A percentile compares a stretch with the other conserved stretches of the same genome.
phyloP scores from a whole-genome alignment of 331 rosid genomes.

The Arachis monticola region DNA sequence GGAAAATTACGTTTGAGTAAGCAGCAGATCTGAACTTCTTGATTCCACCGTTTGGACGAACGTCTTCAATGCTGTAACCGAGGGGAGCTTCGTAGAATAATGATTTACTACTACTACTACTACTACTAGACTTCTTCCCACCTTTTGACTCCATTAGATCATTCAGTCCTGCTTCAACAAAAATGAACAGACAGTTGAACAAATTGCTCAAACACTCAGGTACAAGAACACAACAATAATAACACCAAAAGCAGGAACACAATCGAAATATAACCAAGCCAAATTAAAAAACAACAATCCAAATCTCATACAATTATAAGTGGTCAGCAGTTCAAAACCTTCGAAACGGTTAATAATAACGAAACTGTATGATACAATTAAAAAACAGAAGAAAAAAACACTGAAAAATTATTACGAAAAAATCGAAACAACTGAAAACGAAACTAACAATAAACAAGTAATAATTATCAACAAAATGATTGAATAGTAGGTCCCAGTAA shows the following conservation, averaged over 20 bases:
- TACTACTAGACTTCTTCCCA: slow-evolving; percentile 96
- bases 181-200: background rate
- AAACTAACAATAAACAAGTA: background rate
- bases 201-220: background rate
- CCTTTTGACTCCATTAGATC: slow-evolving; percentile 99
- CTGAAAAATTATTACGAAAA: background rate
- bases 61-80: slow-evolving; percentile 99
- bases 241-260: too few relatives aligned
- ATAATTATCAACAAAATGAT: background rate
- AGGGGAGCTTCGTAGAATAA: slow-evolving; percentile 98
- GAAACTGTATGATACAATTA: background rate
- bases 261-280: background rate
- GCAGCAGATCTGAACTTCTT: slow-evolving; percentile 99
- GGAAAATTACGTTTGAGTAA: slow-evolving; percentile 83
- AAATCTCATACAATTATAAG: background rate
- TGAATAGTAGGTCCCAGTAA: slow-evolving; percentile 1
- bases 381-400: background rate
- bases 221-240: background rate
- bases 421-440: background rate
- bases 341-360: background rate
- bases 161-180: slow-evolving; percentile 55
- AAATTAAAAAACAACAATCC: background rate
- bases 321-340: background rate
- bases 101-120: slow-evolving; percentile 54
- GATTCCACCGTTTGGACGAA: slow-evolving; percentile 98